Base-by-base conservation (phyloP, 2,329 filamentous ascomycete species). In the Didymella exigua region DNA sequence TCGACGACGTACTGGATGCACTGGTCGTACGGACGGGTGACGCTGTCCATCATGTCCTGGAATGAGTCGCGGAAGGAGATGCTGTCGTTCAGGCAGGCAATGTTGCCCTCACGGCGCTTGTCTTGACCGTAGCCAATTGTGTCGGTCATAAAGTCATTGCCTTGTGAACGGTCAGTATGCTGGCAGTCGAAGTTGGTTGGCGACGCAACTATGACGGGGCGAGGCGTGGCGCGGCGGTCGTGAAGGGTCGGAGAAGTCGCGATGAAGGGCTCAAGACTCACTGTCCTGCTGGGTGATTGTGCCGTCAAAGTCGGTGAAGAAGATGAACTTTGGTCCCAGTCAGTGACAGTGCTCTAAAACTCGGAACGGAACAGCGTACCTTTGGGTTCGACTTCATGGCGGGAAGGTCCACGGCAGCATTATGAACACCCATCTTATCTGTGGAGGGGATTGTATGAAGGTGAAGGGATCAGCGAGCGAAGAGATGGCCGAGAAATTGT, bases 291-390 rank as follows among this genome's bases (percentile, higher is more conserved):
- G 83, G 43, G 93, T 97, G 74, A 97, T 93, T 49, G 93, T 98
- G 70, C 95, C 95, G 77, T 99, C 95, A 74, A 98, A 98, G 79
- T 99, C 95, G 66, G 93, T 96, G 82, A 98, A 98, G 84, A 99
- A 97, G 81, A 99, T 93, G 81, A 91, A 90, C 78, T 91, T 27
- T 14, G 16, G 34, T 31, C 7, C 18, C 29, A 45, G 59, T 72
- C 43, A 68, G 60, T 45, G 49, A 31, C 24, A 3, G 9, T 34
- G 14, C 57, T 58, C 51, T 42, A 50, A 56, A 8, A 11, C 18
- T 40, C 21, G 41, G 23, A 48, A 43, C 21, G 24, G 1, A 19
- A 29, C 5, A 21, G 27, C 55, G 13, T 54, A 73, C 71, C 62
- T 72, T 89, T 46, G 93, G 93, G 74, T 89, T 86, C 54, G 72